These are phyloP conservation scores for Tolypocladium pustulatum DNA, from an alignment of 2,329 filamentous ascomycete species.

Conservation along the genomic window DNA sequence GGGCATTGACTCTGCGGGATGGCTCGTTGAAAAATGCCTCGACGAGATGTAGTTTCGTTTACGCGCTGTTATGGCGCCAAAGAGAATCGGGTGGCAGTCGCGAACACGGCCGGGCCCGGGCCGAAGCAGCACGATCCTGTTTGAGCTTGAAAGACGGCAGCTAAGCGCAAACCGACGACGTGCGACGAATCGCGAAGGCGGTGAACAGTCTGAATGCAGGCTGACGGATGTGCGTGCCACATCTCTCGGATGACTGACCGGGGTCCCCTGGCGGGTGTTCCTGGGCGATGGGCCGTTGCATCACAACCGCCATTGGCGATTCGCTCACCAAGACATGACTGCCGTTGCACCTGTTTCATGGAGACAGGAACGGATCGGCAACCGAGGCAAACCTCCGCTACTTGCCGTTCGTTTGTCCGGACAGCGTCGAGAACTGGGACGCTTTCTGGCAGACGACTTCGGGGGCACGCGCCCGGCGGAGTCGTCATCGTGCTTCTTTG, in stretches of 20 bases:
- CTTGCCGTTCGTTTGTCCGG: neutral
- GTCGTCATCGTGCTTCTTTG: neutral
- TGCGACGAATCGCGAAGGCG: neutral
- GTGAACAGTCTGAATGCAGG: neutral
- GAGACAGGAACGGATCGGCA: neutral
- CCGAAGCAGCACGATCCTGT: too few species aligned
- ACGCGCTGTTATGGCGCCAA: too few species aligned
- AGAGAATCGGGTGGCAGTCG: too few species aligned
- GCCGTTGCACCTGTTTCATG: neutral
- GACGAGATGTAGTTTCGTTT: neutral
- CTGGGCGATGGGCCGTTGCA: conserved; percentile 1
- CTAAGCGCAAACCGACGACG: neutral
- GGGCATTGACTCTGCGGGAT: neutral
- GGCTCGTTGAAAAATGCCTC: neutral
- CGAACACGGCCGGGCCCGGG: too few species aligned
- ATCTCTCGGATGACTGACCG: neutral
- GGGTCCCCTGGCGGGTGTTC: neutral
- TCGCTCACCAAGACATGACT: neutral
- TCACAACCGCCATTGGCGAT: neutral
- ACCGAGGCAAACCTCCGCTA: neutral
- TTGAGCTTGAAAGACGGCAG: too few species aligned
- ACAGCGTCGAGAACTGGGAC: neutral
- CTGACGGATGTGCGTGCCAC: neutral
- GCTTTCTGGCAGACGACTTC: too few species aligned
- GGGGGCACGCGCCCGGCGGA: neutral